A percentile compares a stretch with the other conserved stretches of the same genome.
Conservation (phyloP, 2,329 filamentous ascomycete species). For the Fusarium sublunatum region DNA sequence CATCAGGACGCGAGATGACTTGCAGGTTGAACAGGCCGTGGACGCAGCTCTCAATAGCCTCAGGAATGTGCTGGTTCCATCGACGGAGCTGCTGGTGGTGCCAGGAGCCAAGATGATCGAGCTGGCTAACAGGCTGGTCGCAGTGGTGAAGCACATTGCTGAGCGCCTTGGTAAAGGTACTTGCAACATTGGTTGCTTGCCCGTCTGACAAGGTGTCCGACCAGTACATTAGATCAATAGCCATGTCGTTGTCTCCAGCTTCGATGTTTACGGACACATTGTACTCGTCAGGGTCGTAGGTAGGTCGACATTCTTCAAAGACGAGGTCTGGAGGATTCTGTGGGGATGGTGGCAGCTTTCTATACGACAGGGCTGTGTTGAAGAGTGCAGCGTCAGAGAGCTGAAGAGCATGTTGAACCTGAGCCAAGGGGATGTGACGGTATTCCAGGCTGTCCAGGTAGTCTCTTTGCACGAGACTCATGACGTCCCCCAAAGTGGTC, state of each 20-base stretch:
- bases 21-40: conserved; percentile 31
- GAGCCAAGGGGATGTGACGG: conserved; percentile 22
- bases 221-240: conserved; percentile 43
- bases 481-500: neutral
- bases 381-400: conserved; percentile 38
- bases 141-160: conserved; percentile 32
- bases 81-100: conserved; percentile 5
- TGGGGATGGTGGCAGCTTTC: conserved; percentile 28
- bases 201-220: conserved; percentile 34
- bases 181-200: conserved; percentile 34
- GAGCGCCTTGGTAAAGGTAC: conserved; percentile 30
- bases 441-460: conserved; percentile 32
- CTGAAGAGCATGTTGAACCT: conserved; percentile 40
- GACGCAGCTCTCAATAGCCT: conserved; percentile 20
- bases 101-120: conserved; percentile 19
- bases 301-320: conserved; percentile 41
- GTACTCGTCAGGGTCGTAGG: conserved; percentile 41
- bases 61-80: conserved; percentile 26
- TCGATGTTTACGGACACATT: conserved; percentile 40
- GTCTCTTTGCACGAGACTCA: conserved; percentile 24
- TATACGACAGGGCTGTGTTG: conserved; percentile 43
- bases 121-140: conserved; percentile 14
- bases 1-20: neutral
- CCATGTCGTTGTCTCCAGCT: conserved; percentile 33
- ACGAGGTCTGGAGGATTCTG: conserved; percentile 24